These are phyloP conservation scores for Colletotrichum tropicale DNA, from an alignment of 2,329 filamentous ascomycete species.

Conservation along the genomic window DNA sequence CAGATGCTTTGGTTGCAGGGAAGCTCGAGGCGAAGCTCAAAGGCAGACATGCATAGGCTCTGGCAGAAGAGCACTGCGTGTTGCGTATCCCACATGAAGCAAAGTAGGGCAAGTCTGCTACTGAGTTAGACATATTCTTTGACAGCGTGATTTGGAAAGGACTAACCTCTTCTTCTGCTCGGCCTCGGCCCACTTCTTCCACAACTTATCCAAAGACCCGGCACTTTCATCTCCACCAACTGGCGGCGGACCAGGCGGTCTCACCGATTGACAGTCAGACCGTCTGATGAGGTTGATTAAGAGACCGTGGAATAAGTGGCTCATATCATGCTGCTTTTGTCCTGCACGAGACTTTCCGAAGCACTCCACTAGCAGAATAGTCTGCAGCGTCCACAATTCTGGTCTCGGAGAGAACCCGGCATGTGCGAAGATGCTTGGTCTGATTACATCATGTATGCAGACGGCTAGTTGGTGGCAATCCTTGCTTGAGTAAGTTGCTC, in stretches of 20 bases:
- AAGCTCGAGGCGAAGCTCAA: conserved; percentile 61
- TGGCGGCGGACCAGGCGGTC: conserved; percentile 26
- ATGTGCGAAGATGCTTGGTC: conserved; percentile 64
- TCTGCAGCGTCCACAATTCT: conserved; percentile 64
- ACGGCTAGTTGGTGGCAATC: conserved; percentile 64
- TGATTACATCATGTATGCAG: conserved; percentile 64
- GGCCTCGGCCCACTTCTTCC: conserved; percentile 57
- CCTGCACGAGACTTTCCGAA: conserved; percentile 68
- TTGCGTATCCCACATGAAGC: conserved; percentile 71
- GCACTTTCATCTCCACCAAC: conserved; percentile 30
- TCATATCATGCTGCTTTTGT: conserved; percentile 67
- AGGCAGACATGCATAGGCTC: conserved; percentile 69
- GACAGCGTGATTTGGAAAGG: neutral
- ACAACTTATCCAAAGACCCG: conserved; percentile 47
- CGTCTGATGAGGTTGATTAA: conserved; percentile 41
- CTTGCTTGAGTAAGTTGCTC: conserved; percentile 64
- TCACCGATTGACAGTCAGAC: conserved; percentile 38
- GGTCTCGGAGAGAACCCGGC: conserved; percentile 62
- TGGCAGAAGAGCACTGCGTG: conserved; percentile 70
- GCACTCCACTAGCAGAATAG: conserved; percentile 66
- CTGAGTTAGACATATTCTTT: neutral
- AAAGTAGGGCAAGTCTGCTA: conserved; percentile 56
- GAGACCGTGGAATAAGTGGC: conserved; percentile 55
- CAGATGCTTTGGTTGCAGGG: conserved; percentile 60
- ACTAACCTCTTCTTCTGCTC: conserved; percentile 62